These are phyloP conservation scores for Chytridiales sp. DNA, from an alignment of 371 early-diverging fungal species.

Conservation along the genomic window DNA sequence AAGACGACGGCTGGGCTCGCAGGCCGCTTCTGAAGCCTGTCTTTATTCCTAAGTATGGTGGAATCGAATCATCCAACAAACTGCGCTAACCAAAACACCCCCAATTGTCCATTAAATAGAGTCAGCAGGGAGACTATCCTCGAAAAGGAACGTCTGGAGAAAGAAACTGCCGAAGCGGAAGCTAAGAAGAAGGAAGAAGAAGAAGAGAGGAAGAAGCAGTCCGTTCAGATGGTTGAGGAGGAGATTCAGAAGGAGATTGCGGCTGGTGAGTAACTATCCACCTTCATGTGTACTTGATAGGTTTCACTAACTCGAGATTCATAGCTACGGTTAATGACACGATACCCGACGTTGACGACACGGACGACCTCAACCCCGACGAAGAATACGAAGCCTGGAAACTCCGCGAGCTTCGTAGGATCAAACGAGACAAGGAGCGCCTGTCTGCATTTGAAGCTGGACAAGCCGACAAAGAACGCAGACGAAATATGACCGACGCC, in stretches of 20 bases:
- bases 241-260: slow-evolving; percentile 59
- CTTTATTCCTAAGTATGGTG: slow-evolving; percentile 76
- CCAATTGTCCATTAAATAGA: slow-evolving; percentile 34
- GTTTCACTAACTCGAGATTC: slow-evolving; percentile 4
- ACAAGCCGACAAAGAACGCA: slow-evolving; percentile 75
- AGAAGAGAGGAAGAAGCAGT: slow-evolving; percentile 70
- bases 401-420: slow-evolving; percentile 83
- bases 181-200: slow-evolving; percentile 51
- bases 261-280: too few species aligned
- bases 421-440: slow-evolving; percentile 84
- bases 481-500: slow-evolving; percentile 78
- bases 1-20: slow-evolving; percentile 47
- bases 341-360: slow-evolving; percentile 75
- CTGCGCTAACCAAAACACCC: too few species aligned
- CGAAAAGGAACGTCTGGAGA: slow-evolving; percentile 59
- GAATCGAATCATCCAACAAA: too few species aligned
- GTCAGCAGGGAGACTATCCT: slow-evolving; percentile 65
- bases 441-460: slow-evolving; percentile 70
- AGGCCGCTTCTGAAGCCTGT: slow-evolving; percentile 69
- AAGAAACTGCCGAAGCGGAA: slow-evolving; percentile 62
- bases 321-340: slow-evolving; percentile 29
- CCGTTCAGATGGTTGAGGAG: slow-evolving; percentile 73
- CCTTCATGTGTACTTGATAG: background rate
- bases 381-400: slow-evolving; percentile 91
- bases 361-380: slow-evolving; percentile 81